Percentiles rank a stretch among this genome's conserved stretches.
These are phyloP conservation scores for Aspergillus sclerotiicarbonarius DNA, from an alignment of 495 filamentous ascomycete genomes.

Conservation along the genomic window DNA sequence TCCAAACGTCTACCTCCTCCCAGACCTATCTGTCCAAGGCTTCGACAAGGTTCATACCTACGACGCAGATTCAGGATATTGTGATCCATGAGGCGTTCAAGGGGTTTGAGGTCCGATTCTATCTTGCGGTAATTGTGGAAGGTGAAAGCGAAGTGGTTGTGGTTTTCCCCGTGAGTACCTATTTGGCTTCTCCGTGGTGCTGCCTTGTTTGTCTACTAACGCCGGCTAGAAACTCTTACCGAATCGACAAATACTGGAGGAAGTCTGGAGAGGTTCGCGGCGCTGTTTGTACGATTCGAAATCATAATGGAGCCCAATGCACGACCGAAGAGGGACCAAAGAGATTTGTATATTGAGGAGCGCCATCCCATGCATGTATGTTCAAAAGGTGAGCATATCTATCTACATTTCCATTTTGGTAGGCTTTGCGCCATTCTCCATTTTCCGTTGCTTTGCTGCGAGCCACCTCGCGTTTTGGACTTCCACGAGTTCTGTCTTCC, in stretches of 20 bases:
- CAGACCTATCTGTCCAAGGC: constrained; percentile 59
- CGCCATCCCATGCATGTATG: constrained; percentile 6
- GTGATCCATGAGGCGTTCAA: constrained; percentile 94
- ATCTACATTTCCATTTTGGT: constrained; percentile 18
- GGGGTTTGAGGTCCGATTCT: constrained; percentile 88
- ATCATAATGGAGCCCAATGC: constrained; percentile 25
- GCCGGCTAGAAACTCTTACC: constrained; percentile 60
- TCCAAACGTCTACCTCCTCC: constrained; percentile 78
- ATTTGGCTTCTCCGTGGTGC: neutral
- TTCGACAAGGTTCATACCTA: constrained; percentile 90
- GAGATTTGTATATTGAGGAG: neutral
- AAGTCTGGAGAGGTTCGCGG: constrained; percentile 78
- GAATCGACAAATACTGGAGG: constrained; percentile 65
- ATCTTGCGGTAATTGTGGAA: constrained; percentile 86
- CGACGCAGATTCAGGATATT: constrained; percentile 84
- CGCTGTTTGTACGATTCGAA: constrained; percentile 73
- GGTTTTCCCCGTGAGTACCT: constrained; percentile 72
- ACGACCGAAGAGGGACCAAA: neutral
- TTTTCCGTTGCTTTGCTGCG: constrained; percentile 60
- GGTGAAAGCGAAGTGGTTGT: constrained; percentile 87
- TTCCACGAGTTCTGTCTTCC: constrained; percentile 60
- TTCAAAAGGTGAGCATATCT: constrained; percentile 24
- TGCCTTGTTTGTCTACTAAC: neutral
- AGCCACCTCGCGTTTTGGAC: constrained; percentile 77
- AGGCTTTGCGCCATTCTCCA: constrained; percentile 14